Evolutionary conservation across 2,329 filamentous ascomycete species (phyloP).

Genomic region (Coniochaeta prunicola): DNA sequence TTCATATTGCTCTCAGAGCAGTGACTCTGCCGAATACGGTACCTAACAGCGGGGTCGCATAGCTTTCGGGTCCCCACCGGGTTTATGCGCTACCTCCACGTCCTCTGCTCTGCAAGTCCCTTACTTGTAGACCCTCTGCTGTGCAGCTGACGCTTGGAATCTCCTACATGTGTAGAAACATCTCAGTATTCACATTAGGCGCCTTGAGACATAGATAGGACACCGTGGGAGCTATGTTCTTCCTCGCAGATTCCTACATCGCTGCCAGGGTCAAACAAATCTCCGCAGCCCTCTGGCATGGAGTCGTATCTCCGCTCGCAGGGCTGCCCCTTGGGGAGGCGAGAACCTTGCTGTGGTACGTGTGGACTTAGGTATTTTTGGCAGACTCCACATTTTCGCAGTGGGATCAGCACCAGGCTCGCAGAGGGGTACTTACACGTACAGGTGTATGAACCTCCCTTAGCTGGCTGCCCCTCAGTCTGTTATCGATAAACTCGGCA

Average conservation of each 20-base stretch:
- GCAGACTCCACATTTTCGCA: background rate
- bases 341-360: too few species aligned
- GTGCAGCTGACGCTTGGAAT: background rate
- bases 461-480: conserved; percentile 1
- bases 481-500: conserved; percentile 5
- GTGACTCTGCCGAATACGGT: background rate
- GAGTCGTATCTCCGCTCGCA: background rate
- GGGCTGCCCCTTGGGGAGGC: background rate
- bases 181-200: too few species aligned
- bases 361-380: too few species aligned
- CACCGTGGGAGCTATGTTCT: background rate
- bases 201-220: background rate
- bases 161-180: too few species aligned
- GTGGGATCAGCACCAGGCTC: conserved; percentile 6
- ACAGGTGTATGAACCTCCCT: background rate
- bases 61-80: background rate
- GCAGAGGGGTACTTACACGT: background rate
- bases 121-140: background rate
- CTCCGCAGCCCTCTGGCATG: background rate
- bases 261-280: background rate
- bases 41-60: background rate
- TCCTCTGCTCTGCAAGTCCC: too few species aligned
- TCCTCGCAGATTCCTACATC: background rate
- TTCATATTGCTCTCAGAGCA: background rate
- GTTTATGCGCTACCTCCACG: conserved; percentile 14